Evolutionary conservation across 2,329 filamentous ascomycete species (phyloP), one percentile per base, ranked within the genome.

Genomic region (Sporothrix dimorphospora): DNA sequence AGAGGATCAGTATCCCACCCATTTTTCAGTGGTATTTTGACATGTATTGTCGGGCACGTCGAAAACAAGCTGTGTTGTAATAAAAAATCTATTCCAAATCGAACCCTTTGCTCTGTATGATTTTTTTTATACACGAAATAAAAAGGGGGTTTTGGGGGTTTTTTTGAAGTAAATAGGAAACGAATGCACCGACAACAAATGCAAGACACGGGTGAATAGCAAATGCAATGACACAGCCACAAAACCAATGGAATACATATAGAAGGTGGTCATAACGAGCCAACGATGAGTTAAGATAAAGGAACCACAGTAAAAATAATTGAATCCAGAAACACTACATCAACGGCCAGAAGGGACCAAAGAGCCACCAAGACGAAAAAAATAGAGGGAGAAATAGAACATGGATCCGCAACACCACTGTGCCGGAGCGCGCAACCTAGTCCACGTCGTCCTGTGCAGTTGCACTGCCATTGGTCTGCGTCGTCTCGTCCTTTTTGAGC

Each of bases 371-470:
- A 19, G 47, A 6, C 19, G 6, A n/a, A 47, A 21, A 49, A 1
- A 0, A 8, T 9, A 49, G 45, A 6, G 19, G 16, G 45, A 45
- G 5, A 27, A 42, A n/a, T 24, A 42, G 21, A 40, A 27, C 16
- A 57, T 49, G 6, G 6, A 49, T 7, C 19, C 45, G 45, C 16
- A 21, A 34, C 30, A 53, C 34, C 30, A 40, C 51, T 6, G 45
- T 8, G 21, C 38, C 5, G n/a, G 12, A 9, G 38, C 2, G 14
- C 38, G 16, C 21, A 27, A 21, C 38, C 40, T 77, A 81, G 72
- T 87, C 85, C 67, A 86, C 77, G 77, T 87, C 82, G 19, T 79
- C 76, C 65, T 81, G 79, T 6, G 76, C 75, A 8, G 72, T 69
- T 38, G 78, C 77, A 53, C 77, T 76, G 71, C 70, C 76, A 51